phyloP scores from a whole-genome alignment of 352 stramenopile genomes.

The Phytophthora syringae region DNA sequence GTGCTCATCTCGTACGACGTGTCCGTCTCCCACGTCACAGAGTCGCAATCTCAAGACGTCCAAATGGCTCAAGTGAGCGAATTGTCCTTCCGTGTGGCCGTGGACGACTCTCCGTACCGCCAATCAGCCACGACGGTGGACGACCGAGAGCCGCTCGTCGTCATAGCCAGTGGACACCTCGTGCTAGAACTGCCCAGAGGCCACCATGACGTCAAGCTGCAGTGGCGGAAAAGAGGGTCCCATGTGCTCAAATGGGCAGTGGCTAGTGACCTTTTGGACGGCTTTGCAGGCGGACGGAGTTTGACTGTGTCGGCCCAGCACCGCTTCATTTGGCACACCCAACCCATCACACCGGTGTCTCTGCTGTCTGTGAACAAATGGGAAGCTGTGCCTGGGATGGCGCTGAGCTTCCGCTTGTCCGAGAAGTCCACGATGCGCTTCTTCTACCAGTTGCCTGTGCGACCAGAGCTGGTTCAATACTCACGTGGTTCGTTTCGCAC shows the following conservation, averaged over 20 bases:
- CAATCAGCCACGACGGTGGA: constrained; percentile 72
- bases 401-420: constrained; percentile 51
- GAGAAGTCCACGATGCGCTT: constrained; percentile 60
- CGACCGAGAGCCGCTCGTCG: constrained; percentile 61
- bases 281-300: constrained; percentile 68
- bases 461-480: constrained; percentile 58
- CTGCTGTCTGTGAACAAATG: constrained; percentile 59
- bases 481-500: constrained; percentile 47
- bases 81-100: constrained; percentile 63
- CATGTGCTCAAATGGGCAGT: constrained; percentile 66
- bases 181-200: constrained; percentile 60
- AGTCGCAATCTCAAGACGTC: constrained; percentile 10
- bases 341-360: constrained; percentile 50
- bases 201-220: constrained; percentile 55
- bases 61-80: constrained; percentile 48
- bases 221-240: constrained; percentile 73
- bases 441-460: constrained; percentile 80
- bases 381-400: constrained; percentile 66
- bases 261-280: constrained; percentile 63
- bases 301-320: constrained; percentile 74
- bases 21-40: constrained; percentile 54
- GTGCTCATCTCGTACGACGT: constrained; percentile 79
- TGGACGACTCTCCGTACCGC: constrained; percentile 65
- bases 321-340: constrained; percentile 69
- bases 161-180: constrained; percentile 63